Percentiles rank a stretch among this genome's conserved stretches.
Conservation (phyloP, 2,329 filamentous ascomycete species). For the Emericellopsis cladophorae region DNA sequence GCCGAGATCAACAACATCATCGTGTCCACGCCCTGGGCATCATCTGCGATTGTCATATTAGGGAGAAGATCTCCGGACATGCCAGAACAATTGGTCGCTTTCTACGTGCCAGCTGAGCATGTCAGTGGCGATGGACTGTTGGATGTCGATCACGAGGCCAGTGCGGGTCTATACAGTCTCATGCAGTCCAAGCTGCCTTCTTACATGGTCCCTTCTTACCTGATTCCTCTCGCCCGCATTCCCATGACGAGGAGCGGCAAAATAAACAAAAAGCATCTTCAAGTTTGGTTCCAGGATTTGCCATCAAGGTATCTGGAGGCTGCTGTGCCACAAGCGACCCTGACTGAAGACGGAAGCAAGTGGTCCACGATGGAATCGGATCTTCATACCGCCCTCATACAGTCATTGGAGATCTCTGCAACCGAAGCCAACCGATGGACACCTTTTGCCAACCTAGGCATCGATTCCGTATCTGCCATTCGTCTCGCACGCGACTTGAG, state of each 20-base stretch:
- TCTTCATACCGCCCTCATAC: constrained; percentile 34
- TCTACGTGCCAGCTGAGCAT: constrained; percentile 43
- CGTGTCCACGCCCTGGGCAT: constrained; percentile 34
- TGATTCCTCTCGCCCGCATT: constrained; percentile 57
- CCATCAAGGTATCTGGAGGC: constrained; percentile 28
- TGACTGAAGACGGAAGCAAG: constrained; percentile 16
- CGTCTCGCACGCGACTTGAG: constrained; percentile 47
- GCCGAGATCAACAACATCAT: constrained; percentile 59
- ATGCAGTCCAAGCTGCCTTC: constrained; percentile 46
- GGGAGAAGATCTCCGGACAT: constrained; percentile 24
- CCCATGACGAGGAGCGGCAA: constrained; percentile 68
- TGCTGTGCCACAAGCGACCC: constrained; percentile 11
- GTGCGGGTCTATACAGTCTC: constrained; percentile 36
- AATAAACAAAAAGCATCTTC: constrained; percentile 47
- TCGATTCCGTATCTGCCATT: constrained; percentile 79
- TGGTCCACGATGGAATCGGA: constrained; percentile 43
- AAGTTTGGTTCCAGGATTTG: constrained; percentile 31
- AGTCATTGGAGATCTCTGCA: constrained; percentile 10
- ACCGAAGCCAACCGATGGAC: constrained; percentile 45
- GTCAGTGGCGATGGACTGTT: constrained; percentile 21
- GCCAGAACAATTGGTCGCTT: constrained; percentile 49
- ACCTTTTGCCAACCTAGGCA: constrained; percentile 64
- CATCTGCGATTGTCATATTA: constrained; percentile 54
- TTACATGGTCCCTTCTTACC: constrained; percentile 69
- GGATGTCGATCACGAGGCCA: constrained; percentile 17